A percentile compares a stretch with the other conserved stretches of the same genome.
These are phyloP conservation scores for Plasmodium coatneyi DNA, from an alignment of 169 alveolate genomes.

Conservation along the genomic window DNA sequence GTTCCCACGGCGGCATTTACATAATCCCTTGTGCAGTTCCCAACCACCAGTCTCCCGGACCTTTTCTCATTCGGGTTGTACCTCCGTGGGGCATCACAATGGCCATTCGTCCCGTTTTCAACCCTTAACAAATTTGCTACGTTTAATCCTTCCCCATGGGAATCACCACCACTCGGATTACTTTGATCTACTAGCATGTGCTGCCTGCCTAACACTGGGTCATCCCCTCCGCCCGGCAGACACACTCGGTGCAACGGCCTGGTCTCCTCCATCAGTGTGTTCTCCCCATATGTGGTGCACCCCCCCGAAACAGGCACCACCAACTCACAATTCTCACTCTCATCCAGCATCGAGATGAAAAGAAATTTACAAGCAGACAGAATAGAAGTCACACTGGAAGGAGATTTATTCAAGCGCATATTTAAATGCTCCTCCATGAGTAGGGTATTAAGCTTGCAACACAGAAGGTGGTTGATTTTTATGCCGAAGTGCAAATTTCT, in stretches of 20 bases:
- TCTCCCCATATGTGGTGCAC: not conserved
- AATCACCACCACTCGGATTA: not conserved
- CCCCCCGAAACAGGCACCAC: not conserved
- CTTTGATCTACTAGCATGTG: not conserved
- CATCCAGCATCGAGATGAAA: conserved; percentile 48
- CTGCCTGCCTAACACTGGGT: not conserved
- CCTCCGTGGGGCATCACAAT: not conserved
- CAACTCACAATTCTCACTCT: not conserved
- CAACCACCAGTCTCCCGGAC: not conserved
- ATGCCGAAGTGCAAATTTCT: conserved; percentile 33
- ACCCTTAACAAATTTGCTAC: too few relatives aligned
- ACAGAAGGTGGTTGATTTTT: conserved; percentile 22
- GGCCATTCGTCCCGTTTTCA: not conserved
- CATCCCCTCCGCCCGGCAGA: not conserved
- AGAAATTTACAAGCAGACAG: conserved; percentile 60
- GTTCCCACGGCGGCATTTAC: not conserved
- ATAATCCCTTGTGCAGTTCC: not conserved
- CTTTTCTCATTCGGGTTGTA: not conserved
- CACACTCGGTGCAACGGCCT: not conserved
- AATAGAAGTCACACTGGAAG: not conserved
- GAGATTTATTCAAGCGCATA: conserved; percentile 9
- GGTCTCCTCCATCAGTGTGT: not conserved
- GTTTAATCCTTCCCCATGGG: not conserved
- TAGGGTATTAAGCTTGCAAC: conserved; percentile 10
- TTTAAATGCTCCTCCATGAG: conserved; percentile 15